phyloP scores from a whole-genome alignment of 2,329 filamentous ascomycete species.

The Hypoxylon rubiginosum region DNA sequence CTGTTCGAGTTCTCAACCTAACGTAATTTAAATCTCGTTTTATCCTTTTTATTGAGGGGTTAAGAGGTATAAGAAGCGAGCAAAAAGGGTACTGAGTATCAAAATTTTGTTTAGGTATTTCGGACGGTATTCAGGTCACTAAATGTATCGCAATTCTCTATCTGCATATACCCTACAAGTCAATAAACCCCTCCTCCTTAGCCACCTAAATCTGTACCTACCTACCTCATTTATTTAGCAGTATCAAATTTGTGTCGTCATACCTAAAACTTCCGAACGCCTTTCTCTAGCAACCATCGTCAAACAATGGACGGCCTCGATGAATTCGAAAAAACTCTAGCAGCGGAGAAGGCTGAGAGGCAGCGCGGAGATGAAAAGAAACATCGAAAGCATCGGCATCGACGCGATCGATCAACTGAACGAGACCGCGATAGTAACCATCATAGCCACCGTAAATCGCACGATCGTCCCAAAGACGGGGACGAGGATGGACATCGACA shows the following conservation, averaged over 20 bases:
- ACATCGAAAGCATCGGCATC: slow-evolving; percentile 57
- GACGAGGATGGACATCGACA: slow-evolving; percentile 70
- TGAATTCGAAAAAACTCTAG: slow-evolving; percentile 84
- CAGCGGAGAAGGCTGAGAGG: slow-evolving; percentile 70
- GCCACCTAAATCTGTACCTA: not conserved
- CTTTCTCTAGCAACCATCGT: slow-evolving; percentile 1
- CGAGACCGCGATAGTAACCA: slow-evolving; percentile 54
- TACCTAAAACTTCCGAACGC: slow-evolving; percentile 8
- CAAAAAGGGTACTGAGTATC: not conserved
- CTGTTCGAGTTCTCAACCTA: slow-evolving; percentile 27
- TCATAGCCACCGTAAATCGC: slow-evolving; percentile 53
- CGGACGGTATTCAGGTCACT: not conserved
- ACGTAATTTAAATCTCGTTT: slow-evolving; percentile 8
- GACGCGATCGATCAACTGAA: slow-evolving; percentile 62
- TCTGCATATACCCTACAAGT: slow-evolving; percentile 14
- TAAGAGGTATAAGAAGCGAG: not conserved
- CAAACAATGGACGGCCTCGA: slow-evolving; percentile 67
- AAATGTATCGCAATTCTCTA: not conserved
- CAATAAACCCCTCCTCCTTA: not conserved
- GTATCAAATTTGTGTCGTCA: slow-evolving; percentile 20
- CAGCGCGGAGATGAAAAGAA: slow-evolving; percentile 63
- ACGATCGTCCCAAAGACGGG: slow-evolving; percentile 57
- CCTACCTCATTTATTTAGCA: slow-evolving; percentile 1
- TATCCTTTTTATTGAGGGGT: not conserved
- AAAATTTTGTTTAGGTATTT: not conserved